phyloP scores from a whole-genome alignment of 306 rosid species.

The Inga leiocalycina region DNA sequence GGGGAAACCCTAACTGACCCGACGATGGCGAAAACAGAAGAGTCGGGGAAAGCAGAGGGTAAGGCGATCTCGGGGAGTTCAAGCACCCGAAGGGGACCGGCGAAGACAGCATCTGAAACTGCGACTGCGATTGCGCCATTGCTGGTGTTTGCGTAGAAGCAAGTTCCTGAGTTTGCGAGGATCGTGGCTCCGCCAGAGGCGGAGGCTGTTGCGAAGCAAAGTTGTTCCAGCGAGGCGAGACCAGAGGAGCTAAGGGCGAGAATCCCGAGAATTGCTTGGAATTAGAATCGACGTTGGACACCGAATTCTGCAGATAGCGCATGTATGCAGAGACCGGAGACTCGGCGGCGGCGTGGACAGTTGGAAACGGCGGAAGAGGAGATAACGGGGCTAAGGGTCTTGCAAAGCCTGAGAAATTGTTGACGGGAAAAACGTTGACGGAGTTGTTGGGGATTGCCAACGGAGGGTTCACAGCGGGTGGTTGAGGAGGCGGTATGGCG shows the following conservation, averaged over 20 bases:
- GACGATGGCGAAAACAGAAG: slow-evolving; percentile 72
- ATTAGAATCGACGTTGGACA: slow-evolving; percentile 46
- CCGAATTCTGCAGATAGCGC: slow-evolving; percentile 68
- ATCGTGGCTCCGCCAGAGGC: slow-evolving; percentile 26
- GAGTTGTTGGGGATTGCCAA: slow-evolving; percentile 35
- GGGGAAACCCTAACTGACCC: slow-evolving; percentile 79
- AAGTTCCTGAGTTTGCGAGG: slow-evolving; percentile 26
- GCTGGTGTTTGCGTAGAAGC: slow-evolving; percentile 31
- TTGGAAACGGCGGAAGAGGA: slow-evolving; percentile 87
- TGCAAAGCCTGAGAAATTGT: slow-evolving; percentile 45
- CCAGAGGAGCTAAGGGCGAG: slow-evolving; percentile 65
- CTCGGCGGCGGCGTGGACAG: slow-evolving; percentile 88
- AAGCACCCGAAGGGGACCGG: slow-evolving; percentile 83
- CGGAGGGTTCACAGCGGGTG: slow-evolving; percentile 4
- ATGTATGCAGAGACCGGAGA: slow-evolving; percentile 90
- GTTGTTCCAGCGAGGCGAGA: slow-evolving; percentile 72
- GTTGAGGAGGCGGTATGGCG: slow-evolving; percentile 36
- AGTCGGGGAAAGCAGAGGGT: slow-evolving; percentile 70
- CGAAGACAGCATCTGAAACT: slow-evolving; percentile 60
- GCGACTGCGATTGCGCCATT: slow-evolving; percentile 30
- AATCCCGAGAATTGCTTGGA: slow-evolving; percentile 73
- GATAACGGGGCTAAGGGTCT: slow-evolving; percentile 72
- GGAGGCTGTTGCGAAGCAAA: slow-evolving; percentile 31
- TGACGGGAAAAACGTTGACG: slow-evolving; percentile 16
- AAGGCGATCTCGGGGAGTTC: slow-evolving; percentile 79